These are phyloP conservation scores for Cenchrus purpureus DNA, from an alignment of 176 grass and related monocot species.

Conservation along the genomic window DNA sequence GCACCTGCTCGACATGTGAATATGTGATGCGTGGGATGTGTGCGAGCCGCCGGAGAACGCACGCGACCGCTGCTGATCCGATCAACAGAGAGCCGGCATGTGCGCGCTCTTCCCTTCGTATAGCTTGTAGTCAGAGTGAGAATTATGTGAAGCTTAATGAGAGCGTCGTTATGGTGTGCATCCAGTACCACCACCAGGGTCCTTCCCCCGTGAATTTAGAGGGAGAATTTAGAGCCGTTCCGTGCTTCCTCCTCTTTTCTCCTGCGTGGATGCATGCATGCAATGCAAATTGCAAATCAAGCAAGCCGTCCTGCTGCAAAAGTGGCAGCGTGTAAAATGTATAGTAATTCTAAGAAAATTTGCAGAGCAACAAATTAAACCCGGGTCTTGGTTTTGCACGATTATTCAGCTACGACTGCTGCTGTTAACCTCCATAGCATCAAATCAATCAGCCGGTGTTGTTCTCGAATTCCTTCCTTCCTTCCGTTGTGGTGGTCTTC, in stretches of 20 bases:
- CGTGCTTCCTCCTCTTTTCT: background rate
- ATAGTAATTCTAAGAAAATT: background rate
- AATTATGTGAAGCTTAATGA: background rate
- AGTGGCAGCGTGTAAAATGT: background rate
- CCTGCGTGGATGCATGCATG: background rate
- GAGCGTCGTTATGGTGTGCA: background rate
- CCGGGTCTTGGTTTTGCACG: background rate
- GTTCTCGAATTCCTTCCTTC: background rate
- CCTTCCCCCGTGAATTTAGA: background rate
- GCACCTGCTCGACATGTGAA: slow-evolving; percentile 16
- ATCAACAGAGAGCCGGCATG: background rate
- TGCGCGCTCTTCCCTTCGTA: background rate
- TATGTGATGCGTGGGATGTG: too few relatives aligned
- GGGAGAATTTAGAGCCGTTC: background rate
- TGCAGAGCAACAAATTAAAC: background rate
- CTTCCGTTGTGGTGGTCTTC: background rate
- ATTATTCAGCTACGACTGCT: background rate
- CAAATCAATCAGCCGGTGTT: background rate
- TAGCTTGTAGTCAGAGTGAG: background rate
- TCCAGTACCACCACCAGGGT: background rate
- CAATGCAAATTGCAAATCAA: background rate
- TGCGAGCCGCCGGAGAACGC: background rate
- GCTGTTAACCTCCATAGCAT: background rate
- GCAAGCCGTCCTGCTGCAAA: background rate
- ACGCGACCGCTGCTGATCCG: background rate